phyloP scores from a whole-genome alignment of 1,284 basidiomycete species.

The Sanghuangporus baumii region DNA sequence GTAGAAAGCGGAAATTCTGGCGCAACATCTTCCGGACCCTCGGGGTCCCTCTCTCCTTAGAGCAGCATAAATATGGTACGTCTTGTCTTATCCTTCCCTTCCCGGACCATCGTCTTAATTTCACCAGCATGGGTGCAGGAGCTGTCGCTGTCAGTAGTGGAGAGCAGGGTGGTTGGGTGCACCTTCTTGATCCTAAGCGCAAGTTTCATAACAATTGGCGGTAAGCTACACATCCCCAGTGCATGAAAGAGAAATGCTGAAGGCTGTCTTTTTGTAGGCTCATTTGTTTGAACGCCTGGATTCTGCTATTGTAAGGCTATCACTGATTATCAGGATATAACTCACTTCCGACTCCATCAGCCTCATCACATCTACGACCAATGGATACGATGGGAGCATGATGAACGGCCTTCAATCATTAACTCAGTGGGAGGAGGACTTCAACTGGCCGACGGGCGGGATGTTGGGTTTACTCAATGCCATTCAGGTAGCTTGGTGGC shows the following conservation, averaged over 20 bases:
- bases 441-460: conserved; percentile 45
- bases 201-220: conserved; percentile 71
- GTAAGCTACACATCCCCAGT: conserved; percentile 29
- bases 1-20: conserved; percentile 9
- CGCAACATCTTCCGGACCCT: background rate
- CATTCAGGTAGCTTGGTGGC: conserved; percentile 49
- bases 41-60: conserved; percentile 1
- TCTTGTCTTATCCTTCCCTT: background rate
- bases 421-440: conserved; percentile 53
- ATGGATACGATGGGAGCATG: conserved; percentile 73
- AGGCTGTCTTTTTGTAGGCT: conserved; percentile 34
- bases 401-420: conserved; percentile 74
- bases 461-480: conserved; percentile 71
- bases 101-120: background rate
- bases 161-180: conserved; percentile 36
- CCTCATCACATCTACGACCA: conserved; percentile 70
- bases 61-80: conserved; percentile 3
- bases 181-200: conserved; percentile 56
- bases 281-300: conserved; percentile 61
- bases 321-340: background rate
- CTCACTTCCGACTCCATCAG: conserved; percentile 28
- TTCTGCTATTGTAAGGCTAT: conserved; percentile 51
- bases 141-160: conserved; percentile 29
- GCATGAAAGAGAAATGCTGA: conserved; percentile 3
- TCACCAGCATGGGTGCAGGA: conserved; percentile 39